Conservation (phyloP, 148 eudicot genomes). For the Persicaria maculosa region DNA sequence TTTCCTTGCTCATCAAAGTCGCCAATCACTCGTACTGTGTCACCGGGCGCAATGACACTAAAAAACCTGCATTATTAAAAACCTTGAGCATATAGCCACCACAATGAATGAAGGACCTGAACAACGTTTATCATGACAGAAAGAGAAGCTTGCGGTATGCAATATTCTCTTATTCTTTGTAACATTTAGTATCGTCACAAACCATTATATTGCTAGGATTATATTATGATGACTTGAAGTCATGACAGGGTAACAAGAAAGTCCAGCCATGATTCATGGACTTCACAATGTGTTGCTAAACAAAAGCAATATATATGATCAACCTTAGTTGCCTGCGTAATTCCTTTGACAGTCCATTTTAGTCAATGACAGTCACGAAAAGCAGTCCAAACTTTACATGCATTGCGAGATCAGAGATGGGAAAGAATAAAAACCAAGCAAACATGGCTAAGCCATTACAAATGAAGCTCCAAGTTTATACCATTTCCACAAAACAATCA, state of each 20-base stretch:
- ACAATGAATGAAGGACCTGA: background rate
- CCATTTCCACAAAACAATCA: background rate
- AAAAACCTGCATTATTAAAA: slow-evolving; percentile 43
- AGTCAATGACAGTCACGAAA: background rate
- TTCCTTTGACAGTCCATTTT: background rate
- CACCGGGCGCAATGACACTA: slow-evolving; percentile 87
- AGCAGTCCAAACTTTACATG: background rate
- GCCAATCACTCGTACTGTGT: slow-evolving; percentile 76
- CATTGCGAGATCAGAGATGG: background rate
- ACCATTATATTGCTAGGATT: background rate
- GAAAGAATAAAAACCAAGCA: background rate
- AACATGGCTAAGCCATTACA: background rate
- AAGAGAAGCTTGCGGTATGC: background rate
- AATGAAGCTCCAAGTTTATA: background rate
- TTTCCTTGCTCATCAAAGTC: slow-evolving; percentile 63
- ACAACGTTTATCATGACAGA: background rate
- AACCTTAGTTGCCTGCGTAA: background rate
- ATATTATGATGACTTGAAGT: background rate
- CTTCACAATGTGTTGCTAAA: background rate
- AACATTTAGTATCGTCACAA: background rate
- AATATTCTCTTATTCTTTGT: slow-evolving; percentile 1
- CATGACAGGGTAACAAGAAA: background rate
- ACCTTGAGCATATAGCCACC: background rate
- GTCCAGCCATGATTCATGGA: background rate
- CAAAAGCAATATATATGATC: background rate